phyloP scores from a whole-genome alignment of 2,329 filamentous ascomycete species.

The Coniella vitis region DNA sequence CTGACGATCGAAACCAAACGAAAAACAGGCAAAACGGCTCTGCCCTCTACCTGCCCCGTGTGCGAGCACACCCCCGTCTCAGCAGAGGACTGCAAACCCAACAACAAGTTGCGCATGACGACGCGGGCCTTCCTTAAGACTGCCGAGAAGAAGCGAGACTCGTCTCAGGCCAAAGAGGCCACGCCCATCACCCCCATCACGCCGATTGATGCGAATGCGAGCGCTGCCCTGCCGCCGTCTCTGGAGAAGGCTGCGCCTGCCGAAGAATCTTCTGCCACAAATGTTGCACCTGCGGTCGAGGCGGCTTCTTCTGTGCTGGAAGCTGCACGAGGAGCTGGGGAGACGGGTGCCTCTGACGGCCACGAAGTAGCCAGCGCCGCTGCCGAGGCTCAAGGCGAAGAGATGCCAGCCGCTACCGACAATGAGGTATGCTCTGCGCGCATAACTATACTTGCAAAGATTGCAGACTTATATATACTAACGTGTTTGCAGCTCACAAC shows the following conservation, averaged over 20 bases:
- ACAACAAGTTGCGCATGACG: slow-evolving; percentile 87
- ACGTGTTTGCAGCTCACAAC: slow-evolving; percentile 1
- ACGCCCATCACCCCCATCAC: slow-evolving; percentile 32
- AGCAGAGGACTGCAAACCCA: slow-evolving; percentile 76
- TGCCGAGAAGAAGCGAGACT: slow-evolving; percentile 81
- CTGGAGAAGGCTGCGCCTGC: background rate
- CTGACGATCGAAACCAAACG: slow-evolving; percentile 14
- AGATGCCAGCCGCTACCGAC: slow-evolving; percentile 6
- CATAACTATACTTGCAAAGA: no score
- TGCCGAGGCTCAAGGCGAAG: background rate
- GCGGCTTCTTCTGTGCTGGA: background rate
- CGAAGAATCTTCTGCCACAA: background rate
- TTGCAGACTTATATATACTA: background rate
- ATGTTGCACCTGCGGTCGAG: background rate
- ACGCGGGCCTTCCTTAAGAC: slow-evolving; percentile 87
- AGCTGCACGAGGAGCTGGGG: slow-evolving; percentile 3
- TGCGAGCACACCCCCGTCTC: slow-evolving; percentile 90
- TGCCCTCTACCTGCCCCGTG: slow-evolving; percentile 77
- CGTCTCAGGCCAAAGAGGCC: slow-evolving; percentile 46
- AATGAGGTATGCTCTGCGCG: slow-evolving; percentile 9
- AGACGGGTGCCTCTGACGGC: background rate
- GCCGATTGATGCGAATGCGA: slow-evolving; percentile 35
- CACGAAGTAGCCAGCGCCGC: slow-evolving; percentile 7
- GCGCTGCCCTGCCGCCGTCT: slow-evolving; percentile 18
- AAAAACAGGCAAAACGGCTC: slow-evolving; percentile 60